phyloP scores from a whole-genome alignment of 306 rosid species.

The Gastrolobium bilobum region DNA sequence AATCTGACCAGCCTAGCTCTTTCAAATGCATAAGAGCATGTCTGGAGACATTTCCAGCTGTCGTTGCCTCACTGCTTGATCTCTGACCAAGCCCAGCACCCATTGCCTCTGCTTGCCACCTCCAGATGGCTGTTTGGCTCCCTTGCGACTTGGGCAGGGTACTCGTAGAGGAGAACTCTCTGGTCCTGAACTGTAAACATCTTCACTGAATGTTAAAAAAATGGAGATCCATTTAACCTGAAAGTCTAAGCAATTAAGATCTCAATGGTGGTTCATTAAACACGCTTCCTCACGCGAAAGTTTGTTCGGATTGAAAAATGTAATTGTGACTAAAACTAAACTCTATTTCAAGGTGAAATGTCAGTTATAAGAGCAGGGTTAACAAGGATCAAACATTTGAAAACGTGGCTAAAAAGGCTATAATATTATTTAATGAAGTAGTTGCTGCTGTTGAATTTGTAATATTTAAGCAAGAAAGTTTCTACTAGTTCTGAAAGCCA shows the following conservation, averaged over 20 bases:
- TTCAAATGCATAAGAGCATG: too few relatives aligned
- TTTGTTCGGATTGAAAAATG: conserved; percentile 10
- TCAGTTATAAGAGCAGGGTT: conserved; percentile 23
- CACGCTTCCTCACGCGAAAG: not conserved
- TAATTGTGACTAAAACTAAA: not conserved
- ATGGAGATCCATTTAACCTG: too few relatives aligned
- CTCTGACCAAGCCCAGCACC: too few relatives aligned
- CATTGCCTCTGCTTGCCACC: too few relatives aligned
- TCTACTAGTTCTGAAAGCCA: conserved; percentile 11
- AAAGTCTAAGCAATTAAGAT: not conserved
- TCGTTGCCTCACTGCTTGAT: too few relatives aligned
- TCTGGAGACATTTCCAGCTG: too few relatives aligned
- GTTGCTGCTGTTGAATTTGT: conserved; percentile 20
- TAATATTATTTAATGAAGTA: not conserved
- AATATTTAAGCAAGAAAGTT: conserved; percentile 20
- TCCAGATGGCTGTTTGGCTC: too few relatives aligned
- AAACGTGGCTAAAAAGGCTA: conserved; percentile 3
- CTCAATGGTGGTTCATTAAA: not conserved
- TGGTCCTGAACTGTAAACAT: too few relatives aligned
- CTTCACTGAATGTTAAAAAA: too few relatives aligned
- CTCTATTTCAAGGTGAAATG: conserved; percentile 2
- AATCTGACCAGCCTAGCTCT: too few relatives aligned
- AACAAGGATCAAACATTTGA: conserved; percentile 26
- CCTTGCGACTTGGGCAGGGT: too few relatives aligned
- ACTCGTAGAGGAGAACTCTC: too few relatives aligned